Evolutionary conservation across 805 yeast genomes (phyloP).

Genomic region (Brettanomyces bruxellensis): DNA sequence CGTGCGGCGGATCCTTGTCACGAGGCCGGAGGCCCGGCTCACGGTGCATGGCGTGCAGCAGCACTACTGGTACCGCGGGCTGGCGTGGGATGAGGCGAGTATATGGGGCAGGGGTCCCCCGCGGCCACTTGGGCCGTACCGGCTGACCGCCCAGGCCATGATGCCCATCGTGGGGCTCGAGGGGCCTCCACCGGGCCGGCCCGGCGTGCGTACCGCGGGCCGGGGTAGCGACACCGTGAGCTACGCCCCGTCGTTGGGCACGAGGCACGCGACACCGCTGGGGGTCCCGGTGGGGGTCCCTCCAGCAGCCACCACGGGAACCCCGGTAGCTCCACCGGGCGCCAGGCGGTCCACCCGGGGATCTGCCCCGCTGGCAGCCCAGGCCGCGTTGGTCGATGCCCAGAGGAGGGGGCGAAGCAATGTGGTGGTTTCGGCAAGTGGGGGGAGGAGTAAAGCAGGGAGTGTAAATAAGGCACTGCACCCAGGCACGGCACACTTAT

Average conservation of each 20-base stretch:
- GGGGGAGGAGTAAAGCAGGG: too few relatives aligned
- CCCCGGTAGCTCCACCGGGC: too few relatives aligned
- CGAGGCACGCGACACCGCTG: too few relatives aligned
- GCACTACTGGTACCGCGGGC: slow-evolving; percentile 53
- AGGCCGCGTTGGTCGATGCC: not conserved
- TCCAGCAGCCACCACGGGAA: too few relatives aligned
- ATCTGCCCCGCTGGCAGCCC: not conserved
- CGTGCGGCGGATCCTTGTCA: slow-evolving; percentile 56
- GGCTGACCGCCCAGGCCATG: slow-evolving; percentile 71
- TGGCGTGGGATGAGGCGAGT: slow-evolving; percentile 45
- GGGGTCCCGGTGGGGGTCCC: too few relatives aligned
- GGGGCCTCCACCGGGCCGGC: slow-evolving; percentile 4
- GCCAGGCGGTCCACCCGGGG: not conserved
- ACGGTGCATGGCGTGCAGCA: slow-evolving; percentile 46
- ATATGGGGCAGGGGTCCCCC: slow-evolving; percentile 50
- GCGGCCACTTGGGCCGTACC: slow-evolving; percentile 65
- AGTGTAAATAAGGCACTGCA: too few relatives aligned
- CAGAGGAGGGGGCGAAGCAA: not conserved
- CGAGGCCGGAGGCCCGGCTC: slow-evolving; percentile 56
- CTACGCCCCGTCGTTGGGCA: too few relatives aligned
- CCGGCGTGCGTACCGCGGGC: not conserved
- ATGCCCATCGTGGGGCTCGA: slow-evolving; percentile 54
- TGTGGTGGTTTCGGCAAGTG: too few relatives aligned
- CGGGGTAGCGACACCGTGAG: not conserved
- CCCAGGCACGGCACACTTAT: too few relatives aligned